These are phyloP conservation scores for Coffea eugenioides DNA, from an alignment of 257 asterid genomes.

Conservation along the genomic window DNA sequence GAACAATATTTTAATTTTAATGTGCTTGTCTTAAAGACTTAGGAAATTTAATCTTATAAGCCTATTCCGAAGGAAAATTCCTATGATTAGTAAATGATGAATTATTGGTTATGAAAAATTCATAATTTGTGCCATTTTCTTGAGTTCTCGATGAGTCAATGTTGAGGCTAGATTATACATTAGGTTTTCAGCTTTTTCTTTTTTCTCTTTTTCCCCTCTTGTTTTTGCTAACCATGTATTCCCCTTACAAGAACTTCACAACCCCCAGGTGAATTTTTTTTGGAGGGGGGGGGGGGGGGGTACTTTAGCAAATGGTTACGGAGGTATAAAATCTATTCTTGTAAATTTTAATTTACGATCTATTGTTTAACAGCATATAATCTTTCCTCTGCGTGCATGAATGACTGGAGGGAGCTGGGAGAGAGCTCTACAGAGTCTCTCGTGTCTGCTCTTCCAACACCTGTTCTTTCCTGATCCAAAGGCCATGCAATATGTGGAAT, in stretches of 20 bases:
- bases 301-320: not conserved
- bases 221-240: not conserved
- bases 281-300: too few relatives aligned
- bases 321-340: not conserved
- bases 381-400: not conserved
- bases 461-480: too few relatives aligned
- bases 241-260: too few relatives aligned
- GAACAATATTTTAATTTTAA: slow-evolving; percentile 2
- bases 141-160: not conserved
- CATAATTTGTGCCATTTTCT: not conserved
- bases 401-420: not conserved
- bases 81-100: not conserved
- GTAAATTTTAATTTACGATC: not conserved
- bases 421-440: not conserved
- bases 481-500: not conserved
- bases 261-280: too few relatives aligned
- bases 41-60: not conserved
- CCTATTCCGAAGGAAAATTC: not conserved
- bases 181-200: not conserved
- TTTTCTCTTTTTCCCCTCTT: not conserved
- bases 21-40: slow-evolving; percentile 3
- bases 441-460: not conserved
- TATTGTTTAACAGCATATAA: not conserved
- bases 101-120: not conserved
- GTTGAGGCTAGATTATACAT: not conserved